Evolutionary conservation across 371 early-diverging fungal genomes (phyloP), one percentile per base, ranked within the genome.

Genomic region (Lichtheimia corymbifera): DNA sequence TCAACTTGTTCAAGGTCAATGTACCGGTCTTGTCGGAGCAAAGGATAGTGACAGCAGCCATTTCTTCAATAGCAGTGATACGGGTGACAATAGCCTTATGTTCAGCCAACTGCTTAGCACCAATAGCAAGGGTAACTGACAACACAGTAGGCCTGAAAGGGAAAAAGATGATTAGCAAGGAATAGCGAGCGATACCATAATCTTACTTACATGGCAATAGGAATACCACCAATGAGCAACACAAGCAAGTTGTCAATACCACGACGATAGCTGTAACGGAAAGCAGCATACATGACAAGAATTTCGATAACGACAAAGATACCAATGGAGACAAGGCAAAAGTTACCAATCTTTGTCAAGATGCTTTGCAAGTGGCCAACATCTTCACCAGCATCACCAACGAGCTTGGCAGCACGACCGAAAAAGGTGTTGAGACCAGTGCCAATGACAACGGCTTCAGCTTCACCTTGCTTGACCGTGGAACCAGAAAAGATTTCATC

Each of bases 1-100:
- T 86, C 79, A 96, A 87, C 80, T 93, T 91, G 87, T 95, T 96
- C 58, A 93, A 87, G 54, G 98, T 97, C 61, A 97, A 80, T 25
- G 97, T 97, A 59, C 98, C 98, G 14, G 98, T 97, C 86, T 97
- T 97, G 80, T 96, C 97, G n/a, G 94, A 91, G 81, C 96, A 96
- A 64, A 97, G 92, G 60, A 96, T 91, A 61, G 89, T 88, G 57
- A 93, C 93, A 63, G 93, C 93, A 24, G 96, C 97, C 72, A 97
- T 85, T 63, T 93, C 93, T 78, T 97, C 97, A 55, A 96, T 93
- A 47, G 90, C 89, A 27, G 91, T 87, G 67, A 96, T 86, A 55
- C 89, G 88, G 27, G 94, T 87, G 42, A 96, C 96, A 64, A 97
- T 94, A 13, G 95, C 96, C 72, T 93, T 92, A 76, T 96, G 90